Percentiles rank a stretch among this genome's conserved stretches.
Conservation (phyloP, 345 rosid species). For the Noccaea caerulescens region DNA sequence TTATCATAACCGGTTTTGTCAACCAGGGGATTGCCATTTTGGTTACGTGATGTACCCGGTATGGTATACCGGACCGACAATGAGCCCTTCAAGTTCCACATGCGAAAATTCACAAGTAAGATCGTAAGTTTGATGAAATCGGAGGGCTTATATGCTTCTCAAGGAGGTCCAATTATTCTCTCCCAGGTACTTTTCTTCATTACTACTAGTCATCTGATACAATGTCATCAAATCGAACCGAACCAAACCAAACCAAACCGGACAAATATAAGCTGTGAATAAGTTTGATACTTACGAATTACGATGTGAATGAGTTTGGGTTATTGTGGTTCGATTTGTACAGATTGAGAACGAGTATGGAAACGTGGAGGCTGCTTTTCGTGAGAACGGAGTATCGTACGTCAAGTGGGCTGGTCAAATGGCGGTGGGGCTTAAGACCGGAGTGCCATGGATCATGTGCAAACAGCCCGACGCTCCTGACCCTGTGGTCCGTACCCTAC, state of each 20-base stretch:
- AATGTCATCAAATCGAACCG: neutral
- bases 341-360: constrained; percentile 92
- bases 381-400: constrained; percentile 60
- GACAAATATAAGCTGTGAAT: neutral
- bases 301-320: constrained; percentile 3
- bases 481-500: constrained; percentile 63
- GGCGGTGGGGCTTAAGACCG: constrained; percentile 73
- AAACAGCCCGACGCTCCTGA: constrained; percentile 88
- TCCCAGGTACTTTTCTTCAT: constrained; percentile 61
- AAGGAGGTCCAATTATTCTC: constrained; percentile 93
- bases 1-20: constrained; percentile 8
- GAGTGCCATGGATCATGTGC: constrained; percentile 99
- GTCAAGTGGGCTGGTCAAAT: constrained; percentile 79
- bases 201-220: neutral
- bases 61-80: constrained; percentile 77
- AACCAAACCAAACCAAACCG: constrained; percentile 9
- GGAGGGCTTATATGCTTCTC: constrained; percentile 79
- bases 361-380: constrained; percentile 58
- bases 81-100: constrained; percentile 75
- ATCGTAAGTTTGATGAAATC: constrained; percentile 80
- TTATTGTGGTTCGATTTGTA: constrained; percentile 7
- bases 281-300: neutral
- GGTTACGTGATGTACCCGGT: constrained; percentile 83
- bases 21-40: constrained; percentile 80
- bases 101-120: constrained; percentile 71